Percentiles rank a stretch among this genome's conserved stretches.
Evolutionary conservation across 768 basidiomycete species (phyloP).

Genomic region (Lactarius hatsudake): DNA sequence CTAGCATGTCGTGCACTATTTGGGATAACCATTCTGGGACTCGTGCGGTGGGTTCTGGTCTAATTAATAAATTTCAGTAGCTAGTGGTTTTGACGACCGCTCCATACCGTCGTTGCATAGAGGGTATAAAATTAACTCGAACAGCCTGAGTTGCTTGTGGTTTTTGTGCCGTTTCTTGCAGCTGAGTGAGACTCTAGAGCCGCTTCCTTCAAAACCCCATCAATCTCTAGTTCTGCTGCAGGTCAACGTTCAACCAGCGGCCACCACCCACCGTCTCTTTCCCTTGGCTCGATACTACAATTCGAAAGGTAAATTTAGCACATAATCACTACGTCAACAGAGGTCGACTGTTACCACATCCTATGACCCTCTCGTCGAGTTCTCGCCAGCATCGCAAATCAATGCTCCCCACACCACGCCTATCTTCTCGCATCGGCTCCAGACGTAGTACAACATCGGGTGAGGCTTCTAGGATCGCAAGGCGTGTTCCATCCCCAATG

Average conservation of each 20-base stretch:
- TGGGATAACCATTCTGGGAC: no score
- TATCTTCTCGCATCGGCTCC: conserved; percentile 9
- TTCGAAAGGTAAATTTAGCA: background rate
- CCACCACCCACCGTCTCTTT: background rate
- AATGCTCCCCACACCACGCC: conserved; percentile 18
- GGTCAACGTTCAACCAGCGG: background rate
- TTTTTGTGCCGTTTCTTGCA: background rate
- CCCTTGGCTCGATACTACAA: background rate
- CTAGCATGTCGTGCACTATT: no score
- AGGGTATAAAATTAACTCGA: no score
- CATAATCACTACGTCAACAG: background rate
- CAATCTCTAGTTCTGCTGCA: background rate
- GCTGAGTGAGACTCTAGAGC: background rate
- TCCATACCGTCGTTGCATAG: no score
- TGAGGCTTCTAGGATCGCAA: conserved; percentile 6
- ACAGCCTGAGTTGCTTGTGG: background rate
- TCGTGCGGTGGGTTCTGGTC: no score
- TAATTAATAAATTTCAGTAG: no score
- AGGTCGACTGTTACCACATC: background rate
- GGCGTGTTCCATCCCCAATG: conserved; percentile 16
- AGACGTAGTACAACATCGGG: background rate
- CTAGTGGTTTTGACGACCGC: no score
- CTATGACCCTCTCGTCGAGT: conserved; percentile 14
- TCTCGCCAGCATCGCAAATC: conserved; percentile 20
- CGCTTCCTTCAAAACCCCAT: background rate